A percentile compares a stretch with the other conserved stretches of the same genome.
Evolutionary conservation across 129 eudicot species (phyloP).

Genomic region (Helianthus tuberosus): DNA sequence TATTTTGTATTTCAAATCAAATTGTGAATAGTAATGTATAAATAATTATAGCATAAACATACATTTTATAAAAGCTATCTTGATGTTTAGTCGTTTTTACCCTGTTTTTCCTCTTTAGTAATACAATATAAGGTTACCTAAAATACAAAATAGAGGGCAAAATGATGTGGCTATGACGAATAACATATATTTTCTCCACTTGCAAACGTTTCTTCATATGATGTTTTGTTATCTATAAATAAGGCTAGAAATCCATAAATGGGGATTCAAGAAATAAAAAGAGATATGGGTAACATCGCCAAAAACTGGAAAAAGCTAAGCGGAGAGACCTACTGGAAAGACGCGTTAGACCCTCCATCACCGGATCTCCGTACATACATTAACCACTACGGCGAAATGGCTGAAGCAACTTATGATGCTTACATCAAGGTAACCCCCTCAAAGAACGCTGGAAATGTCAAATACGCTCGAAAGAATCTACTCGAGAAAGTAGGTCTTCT

Average conservation of each 20-base stretch:
- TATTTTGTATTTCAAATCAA: too few species aligned
- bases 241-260: neutral
- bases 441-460: slow-evolving; percentile 47
- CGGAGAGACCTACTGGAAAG: slow-evolving; percentile 27
- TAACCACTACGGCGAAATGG: slow-evolving; percentile 58
- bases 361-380: slow-evolving; percentile 27
- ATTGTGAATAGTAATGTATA: too few species aligned
- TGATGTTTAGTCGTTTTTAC: too few species aligned
- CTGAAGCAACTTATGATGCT: slow-evolving; percentile 54
- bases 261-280: neutral
- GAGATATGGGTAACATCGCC: slow-evolving; percentile 4
- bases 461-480: slow-evolving; percentile 31
- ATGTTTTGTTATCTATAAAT: slow-evolving; percentile 10
- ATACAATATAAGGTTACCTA: too few species aligned
- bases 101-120: too few species aligned
- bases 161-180: neutral
- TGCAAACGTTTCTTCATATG: slow-evolving; percentile 5
- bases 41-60: too few species aligned
- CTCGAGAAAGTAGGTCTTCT: slow-evolving; percentile 33
- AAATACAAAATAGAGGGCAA: too few species aligned
- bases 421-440: slow-evolving; percentile 41
- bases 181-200: neutral
- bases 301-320: slow-evolving; percentile 28
- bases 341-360: slow-evolving; percentile 16
- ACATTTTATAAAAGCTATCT: too few species aligned